phyloP scores from a whole-genome alignment of 305 asterid genomes.

The Lippia alba region DNA sequence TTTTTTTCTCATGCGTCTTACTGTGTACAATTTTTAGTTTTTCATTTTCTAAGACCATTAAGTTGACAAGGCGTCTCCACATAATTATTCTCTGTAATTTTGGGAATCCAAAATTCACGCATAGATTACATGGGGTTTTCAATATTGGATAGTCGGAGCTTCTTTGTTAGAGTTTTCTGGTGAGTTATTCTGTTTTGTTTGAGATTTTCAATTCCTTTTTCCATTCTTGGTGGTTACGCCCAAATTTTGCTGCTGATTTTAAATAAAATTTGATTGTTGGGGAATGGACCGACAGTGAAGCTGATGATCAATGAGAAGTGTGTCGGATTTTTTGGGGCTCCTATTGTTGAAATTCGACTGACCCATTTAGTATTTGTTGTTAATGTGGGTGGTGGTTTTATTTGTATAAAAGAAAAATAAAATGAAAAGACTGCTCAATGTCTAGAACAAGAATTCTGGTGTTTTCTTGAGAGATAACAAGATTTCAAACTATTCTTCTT shows the following conservation, averaged over 20 bases:
- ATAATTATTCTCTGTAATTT: too few species aligned
- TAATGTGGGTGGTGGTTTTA: background rate
- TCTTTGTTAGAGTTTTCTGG: too few species aligned
- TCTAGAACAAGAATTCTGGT: background rate
- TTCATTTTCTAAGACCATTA: constrained; percentile 36
- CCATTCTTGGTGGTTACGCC: too few species aligned
- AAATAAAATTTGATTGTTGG: too few species aligned
- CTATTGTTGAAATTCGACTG: too few species aligned
- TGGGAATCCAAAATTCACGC: too few species aligned
- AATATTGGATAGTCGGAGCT: too few species aligned
- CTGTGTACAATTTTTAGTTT: constrained; percentile 12
- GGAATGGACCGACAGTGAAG: background rate
- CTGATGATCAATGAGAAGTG: background rate
- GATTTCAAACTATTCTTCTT: background rate
- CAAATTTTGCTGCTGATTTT: too few species aligned
- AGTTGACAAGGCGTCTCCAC: constrained; percentile 52
- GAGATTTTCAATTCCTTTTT: too few species aligned
- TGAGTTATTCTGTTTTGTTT: too few species aligned
- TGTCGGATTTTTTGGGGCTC: too few species aligned
- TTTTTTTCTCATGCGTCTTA: constrained; percentile 16
- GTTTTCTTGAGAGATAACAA: background rate
- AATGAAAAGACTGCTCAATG: background rate
- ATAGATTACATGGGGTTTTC: too few species aligned
- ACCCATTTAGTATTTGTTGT: background rate
- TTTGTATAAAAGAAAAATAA: background rate